Base-by-base conservation (phyloP, 1,284 basidiomycete species). In the Ustilago loliicola region DNA sequence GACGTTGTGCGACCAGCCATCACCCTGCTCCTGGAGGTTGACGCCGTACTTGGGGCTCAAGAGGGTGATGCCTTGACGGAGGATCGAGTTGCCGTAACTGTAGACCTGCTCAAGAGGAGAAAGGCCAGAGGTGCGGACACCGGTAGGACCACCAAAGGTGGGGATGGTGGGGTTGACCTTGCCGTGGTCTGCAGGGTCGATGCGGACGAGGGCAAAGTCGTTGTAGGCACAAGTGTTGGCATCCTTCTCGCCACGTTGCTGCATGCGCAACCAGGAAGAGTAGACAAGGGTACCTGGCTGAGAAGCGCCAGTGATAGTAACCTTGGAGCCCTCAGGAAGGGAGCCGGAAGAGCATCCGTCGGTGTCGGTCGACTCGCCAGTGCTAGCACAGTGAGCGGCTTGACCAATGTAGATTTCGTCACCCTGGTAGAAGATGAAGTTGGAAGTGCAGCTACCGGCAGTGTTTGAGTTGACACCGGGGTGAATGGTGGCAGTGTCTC, bases 391-490 rank as follows among this genome's bases (percentile, higher is more conserved):
- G 65, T 80, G 79, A 1, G 79, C 79, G 4, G 79, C 79, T 32
- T 80, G 79, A 6, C 79, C 79, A 21, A 80, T 60, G 62, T 73
- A 80, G 48, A 80, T 64, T 32, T 77, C 60, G 53, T 54, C 48
- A 53, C 77, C 77, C 13, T 72, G 59, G 65, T 73, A 74, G 55
- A 53, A 80, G 64, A 80, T 60, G 38, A 79, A 80, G 66, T 80
- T 80, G 36, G 77, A 72, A 0, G 79, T 80, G 61, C 79, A 80
- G 50, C 64, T 63, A 21, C 77, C 79, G 11, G 68, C 65, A 10
- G 79, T 80, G 59, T 80, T 66, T 48, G 79, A 77, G 63, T 80
- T 80, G 56, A 80, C 79, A 47, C 79, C 79, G 4, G 79, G 79
- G 56, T 79, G 74, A 45, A 80, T 74, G 13, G 78, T 77, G 9